phyloP scores from a whole-genome alignment of 208 protist species.

The Leishmania amazonensis region DNA sequence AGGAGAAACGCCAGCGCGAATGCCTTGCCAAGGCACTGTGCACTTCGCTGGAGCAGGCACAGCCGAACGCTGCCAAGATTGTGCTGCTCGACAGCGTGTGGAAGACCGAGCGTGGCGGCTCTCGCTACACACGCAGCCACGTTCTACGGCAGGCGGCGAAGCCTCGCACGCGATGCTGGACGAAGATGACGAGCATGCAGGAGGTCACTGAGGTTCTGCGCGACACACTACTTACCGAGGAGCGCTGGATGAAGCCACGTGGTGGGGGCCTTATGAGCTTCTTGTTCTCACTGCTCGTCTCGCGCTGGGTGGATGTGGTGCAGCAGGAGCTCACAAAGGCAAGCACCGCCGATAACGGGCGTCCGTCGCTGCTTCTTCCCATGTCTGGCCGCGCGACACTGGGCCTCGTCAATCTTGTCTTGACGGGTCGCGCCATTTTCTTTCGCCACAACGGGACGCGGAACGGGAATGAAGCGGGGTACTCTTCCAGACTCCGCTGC shows the following conservation, averaged over 20 bases:
- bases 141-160: conserved; percentile 18
- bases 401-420: conserved; percentile 54
- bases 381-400: conserved; percentile 40
- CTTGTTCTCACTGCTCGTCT: conserved; percentile 72
- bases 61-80: conserved; percentile 56
- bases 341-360: conserved; percentile 20
- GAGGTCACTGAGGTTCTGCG: conserved; percentile 50
- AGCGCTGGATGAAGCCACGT: conserved; percentile 55
- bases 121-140: conserved; percentile 15
- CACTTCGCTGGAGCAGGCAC: conserved; percentile 55
- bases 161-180: conserved; percentile 31
- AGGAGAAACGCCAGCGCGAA: conserved; percentile 50
- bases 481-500: conserved; percentile 25
- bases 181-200: conserved; percentile 36
- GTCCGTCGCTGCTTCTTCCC: conserved; percentile 15
- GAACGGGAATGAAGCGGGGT: conserved; percentile 33
- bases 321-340: conserved; percentile 29
- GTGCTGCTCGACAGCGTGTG: conserved; percentile 61
- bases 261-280: conserved; percentile 75
- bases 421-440: conserved; percentile 39
- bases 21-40: conserved; percentile 57
- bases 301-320: conserved; percentile 49
- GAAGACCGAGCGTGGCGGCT: conserved; percentile 8
- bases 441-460: conserved; percentile 43
- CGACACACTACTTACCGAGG: conserved; percentile 31